Evolutionary conservation across 768 basidiomycete species (phyloP).

Genomic region (Tulasnella sp.): DNA sequence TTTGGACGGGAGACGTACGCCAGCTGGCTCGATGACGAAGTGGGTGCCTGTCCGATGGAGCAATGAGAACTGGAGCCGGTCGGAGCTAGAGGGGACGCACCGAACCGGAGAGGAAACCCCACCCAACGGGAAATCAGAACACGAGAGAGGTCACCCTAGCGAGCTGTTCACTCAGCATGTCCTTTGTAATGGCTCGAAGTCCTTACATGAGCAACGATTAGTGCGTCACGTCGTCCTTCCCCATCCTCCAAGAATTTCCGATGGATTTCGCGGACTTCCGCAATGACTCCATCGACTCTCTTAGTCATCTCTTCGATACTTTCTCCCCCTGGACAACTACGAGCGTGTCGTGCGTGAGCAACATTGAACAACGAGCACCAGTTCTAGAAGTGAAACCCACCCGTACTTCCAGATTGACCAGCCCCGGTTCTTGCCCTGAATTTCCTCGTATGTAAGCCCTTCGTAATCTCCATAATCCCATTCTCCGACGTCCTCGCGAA

Average conservation of each 20-base stretch:
- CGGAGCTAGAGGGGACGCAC: slow-evolving; percentile 43
- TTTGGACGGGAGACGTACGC: slow-evolving; percentile 51
- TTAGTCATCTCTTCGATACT: slow-evolving; percentile 74
- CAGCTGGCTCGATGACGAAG: slow-evolving; percentile 84
- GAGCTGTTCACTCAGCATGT: not conserved
- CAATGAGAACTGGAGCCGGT: not conserved
- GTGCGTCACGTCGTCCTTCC: slow-evolving; percentile 70
- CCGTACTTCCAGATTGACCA: slow-evolving; percentile 92
- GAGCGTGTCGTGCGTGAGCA: not conserved
- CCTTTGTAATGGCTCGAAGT: not conserved
- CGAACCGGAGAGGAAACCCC: slow-evolving; percentile 61
- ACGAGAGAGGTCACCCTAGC: slow-evolving; percentile 66
- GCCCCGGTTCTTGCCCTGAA: slow-evolving; percentile 57
- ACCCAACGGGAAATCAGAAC: slow-evolving; percentile 84
- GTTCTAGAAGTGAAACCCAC: slow-evolving; percentile 44
- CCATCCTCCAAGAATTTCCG: slow-evolving; percentile 69
- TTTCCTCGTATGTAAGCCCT: slow-evolving; percentile 79
- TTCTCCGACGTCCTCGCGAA: slow-evolving; percentile 72
- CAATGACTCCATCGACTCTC: slow-evolving; percentile 77
- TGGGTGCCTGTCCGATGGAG: slow-evolving; percentile 58
- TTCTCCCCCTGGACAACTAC: slow-evolving; percentile 77
- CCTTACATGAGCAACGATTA: slow-evolving; percentile 81
- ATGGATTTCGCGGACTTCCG: slow-evolving; percentile 75
- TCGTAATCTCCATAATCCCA: slow-evolving; percentile 90
- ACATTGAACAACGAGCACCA: not conserved